These are phyloP conservation scores for Trichoderma lentiforme DNA, from an alignment of 2,329 filamentous ascomycete genomes.

Conservation along the genomic window DNA sequence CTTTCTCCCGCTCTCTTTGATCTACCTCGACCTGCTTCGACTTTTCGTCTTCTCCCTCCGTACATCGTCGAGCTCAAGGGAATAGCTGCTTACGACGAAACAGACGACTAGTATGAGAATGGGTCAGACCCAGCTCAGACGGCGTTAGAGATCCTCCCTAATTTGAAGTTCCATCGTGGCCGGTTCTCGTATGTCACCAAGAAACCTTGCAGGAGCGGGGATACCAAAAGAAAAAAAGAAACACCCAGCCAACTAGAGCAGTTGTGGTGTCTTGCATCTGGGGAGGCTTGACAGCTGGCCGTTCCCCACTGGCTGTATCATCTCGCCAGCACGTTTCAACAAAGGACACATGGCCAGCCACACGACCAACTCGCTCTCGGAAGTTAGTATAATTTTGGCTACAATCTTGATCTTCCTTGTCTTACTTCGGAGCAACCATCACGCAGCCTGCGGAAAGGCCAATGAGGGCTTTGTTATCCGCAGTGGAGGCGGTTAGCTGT, in stretches of 20 bases:
- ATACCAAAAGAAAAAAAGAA: background rate
- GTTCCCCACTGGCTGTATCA: conserved; percentile 30
- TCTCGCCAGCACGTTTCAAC: conserved; percentile 35
- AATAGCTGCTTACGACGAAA: background rate
- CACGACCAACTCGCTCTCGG: conserved; percentile 22
- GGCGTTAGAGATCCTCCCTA: background rate
- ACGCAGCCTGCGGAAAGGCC: conserved; percentile 1
- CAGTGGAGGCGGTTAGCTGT: conserved; percentile 5
- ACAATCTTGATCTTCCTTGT: conserved; percentile 19
- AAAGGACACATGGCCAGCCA: conserved; percentile 38
- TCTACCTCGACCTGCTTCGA: background rate
- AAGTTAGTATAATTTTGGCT: conserved; percentile 21
- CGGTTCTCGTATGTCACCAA: conserved; percentile 11
- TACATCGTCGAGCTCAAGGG: background rate
- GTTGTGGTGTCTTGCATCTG: conserved; percentile 22
- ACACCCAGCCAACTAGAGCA: conserved; percentile 20
- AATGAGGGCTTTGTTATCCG: conserved; percentile 4
- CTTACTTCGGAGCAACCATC: conserved; percentile 20
- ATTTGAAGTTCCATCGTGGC: conserved; percentile 8
- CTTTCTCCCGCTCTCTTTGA: conserved; percentile 2
- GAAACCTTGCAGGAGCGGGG: conserved; percentile 17
- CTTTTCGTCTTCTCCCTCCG: conserved; percentile 1
- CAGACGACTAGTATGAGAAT: conserved; percentile 6
- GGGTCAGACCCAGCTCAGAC: background rate
- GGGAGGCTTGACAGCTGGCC: conserved; percentile 31